Evolutionary conservation across 208 protist genomes (phyloP), one percentile per base, ranked within the genome.

Genomic region (Chromosphaera perkinsii): DNA sequence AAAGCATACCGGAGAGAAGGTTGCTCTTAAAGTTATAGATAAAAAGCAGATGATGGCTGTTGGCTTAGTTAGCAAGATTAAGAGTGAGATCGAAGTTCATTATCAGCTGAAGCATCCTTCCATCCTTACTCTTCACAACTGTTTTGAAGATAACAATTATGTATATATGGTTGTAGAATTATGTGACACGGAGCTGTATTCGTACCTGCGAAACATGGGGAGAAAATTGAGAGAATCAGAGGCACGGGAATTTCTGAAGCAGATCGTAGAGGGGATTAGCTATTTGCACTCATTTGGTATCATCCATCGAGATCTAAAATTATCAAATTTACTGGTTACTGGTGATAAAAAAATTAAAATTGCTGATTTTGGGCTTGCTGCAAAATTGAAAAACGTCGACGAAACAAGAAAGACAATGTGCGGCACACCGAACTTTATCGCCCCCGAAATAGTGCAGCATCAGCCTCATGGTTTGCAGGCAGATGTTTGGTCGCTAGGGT

Each of bases 401-500:
- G 5, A 39, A 31, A 22, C 48, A 3, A 63, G 42, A 39, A 20
- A 63, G 14, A 51, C 29, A 10, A 24, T 32, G 9, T 32, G 42
- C 5, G 57, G 57, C 33, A 63, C 57, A 14, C 3, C 48, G 10
- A 24, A 4, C 14, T 63, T 49, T 22, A 49, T 39, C 22, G 42
- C 36, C 14, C 54, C 54, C 3, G 54, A 60, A 43, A 17, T 48
- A 31, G 57, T 63, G 33, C 7, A 63, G 17, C 4, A 24, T 26
- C 3, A 63, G 33, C 57, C 37, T 32, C 29, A 65, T 29, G 26
- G 26, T 20, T 37, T 33, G 9, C 31, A 54, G 42, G 42, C 40
- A 4, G 59, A 65, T 29, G 24, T 65, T 5, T 65, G 59, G 59
- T 12, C 59, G 2, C 24, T 65, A 5, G 59, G 59, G 17, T 65